Evolutionary conservation across 495 filamentous ascomycete genomes (phyloP).

Genomic region (Trypethelium eluteriae): DNA sequence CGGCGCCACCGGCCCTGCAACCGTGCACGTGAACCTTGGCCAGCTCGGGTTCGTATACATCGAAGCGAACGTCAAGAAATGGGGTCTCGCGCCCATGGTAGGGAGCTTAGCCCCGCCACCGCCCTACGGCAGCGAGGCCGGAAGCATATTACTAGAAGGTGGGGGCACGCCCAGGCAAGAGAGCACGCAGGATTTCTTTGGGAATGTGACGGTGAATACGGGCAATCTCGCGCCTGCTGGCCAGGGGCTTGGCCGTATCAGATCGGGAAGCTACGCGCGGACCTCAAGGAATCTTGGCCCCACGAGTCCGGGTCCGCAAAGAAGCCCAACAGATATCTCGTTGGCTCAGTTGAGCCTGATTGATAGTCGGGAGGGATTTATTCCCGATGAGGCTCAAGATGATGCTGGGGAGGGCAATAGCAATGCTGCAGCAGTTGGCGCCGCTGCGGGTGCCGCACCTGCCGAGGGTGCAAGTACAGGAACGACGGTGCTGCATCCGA

Average conservation of each 20-base stretch:
- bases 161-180: constrained; percentile 49
- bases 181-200: neutral
- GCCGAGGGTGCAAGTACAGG: constrained; percentile 7
- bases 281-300: constrained; percentile 48
- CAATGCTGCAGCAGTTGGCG: constrained; percentile 36
- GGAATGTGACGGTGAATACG: constrained; percentile 8
- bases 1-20: constrained; percentile 86
- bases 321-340: constrained; percentile 94
- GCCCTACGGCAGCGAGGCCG: constrained; percentile 92
- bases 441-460: constrained; percentile 19
- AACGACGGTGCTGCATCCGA: constrained; percentile 13
- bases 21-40: constrained; percentile 93
- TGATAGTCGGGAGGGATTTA: constrained; percentile 39
- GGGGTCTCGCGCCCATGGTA: constrained; percentile 93
- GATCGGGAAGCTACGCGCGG: constrained; percentile 30
- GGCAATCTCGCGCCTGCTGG: neutral
- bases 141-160: constrained; percentile 86
- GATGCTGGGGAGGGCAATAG: constrained; percentile 64
- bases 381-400: constrained; percentile 47
- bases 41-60: constrained; percentile 98
- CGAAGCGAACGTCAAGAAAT: constrained; percentile 98
- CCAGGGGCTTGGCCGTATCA: neutral
- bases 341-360: constrained; percentile 69
- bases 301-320: constrained; percentile 78
- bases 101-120: constrained; percentile 91